Base-by-base conservation (phyloP, 2,329 filamentous ascomycete genomes). In the Penicillium aurantiogriseum region DNA sequence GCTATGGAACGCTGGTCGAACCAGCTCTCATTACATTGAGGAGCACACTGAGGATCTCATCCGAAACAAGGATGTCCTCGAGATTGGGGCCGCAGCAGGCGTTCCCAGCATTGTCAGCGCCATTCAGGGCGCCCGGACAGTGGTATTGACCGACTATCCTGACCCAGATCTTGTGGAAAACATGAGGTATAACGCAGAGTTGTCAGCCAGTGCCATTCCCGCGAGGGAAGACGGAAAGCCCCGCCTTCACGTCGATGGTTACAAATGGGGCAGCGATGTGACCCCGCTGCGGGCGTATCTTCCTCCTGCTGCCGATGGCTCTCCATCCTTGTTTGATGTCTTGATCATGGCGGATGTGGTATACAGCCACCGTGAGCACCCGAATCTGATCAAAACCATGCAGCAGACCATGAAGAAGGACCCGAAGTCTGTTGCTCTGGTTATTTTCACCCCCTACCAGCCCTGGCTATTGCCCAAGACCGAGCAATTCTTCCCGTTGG, bases 391-490 rank as follows among this genome's bases (percentile, higher is more conserved):
- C 63, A 81, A 83, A 63, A 91, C 88, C 4, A 84, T 97, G 59
- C 79, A 83, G 67, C 72, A 83, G 69, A 90, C 88, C 17, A 75
- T 97, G 67, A 83, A 81, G 65, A 80, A 77, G 60, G 74, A 77
- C 4, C 67, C 72, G 4, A 78, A 78, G 2, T 85, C 88, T 48
- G 82, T 81, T 53, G 91, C 92, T 2, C 84, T 92, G 67, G 92
- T 97, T 8, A 95, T 97, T 74, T 97, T 97, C 78, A 96, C 92
- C 0, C 92, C 91, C 21, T 96, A 97, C 76, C 83, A 94, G 61
- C 92, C 93, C 1, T 97, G 92, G 92, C 79, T 97, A 69, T 81
- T 89, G 67, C 83, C 92, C 61, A 89, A 91, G 74, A 94, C 96
- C 69, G 80, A 96, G 71, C 84, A 83, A 4, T 97, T 97, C 78